Base-by-base conservation (phyloP, 305 asterid genomes). In the Fraxinus velutina region DNA sequence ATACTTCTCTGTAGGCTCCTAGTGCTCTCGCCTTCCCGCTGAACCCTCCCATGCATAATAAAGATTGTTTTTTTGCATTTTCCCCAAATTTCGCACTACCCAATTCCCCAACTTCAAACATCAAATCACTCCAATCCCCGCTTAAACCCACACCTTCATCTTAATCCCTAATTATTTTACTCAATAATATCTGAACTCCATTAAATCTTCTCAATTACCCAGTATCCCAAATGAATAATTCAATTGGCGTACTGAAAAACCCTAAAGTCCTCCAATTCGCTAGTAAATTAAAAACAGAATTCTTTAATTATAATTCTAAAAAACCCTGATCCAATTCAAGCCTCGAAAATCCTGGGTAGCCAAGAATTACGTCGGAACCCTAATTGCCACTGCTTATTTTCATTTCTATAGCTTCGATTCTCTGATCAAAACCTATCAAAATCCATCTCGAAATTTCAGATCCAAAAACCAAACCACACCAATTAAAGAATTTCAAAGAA, bases 41-140 rank as follows among this genome's bases (percentile, higher is more conserved):
- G 84, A 60, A 74, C 79, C 86, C 86, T 85, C 88, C 88, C 88
- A 88, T 68, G 90, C 91, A 88, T 88, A 88, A 85, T 83, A 84
- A 29, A 80, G 83, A 42, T 75, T 84, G 82, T 47, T 85, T 82
- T 68, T 15, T 34, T 9, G 88, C 91, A 88, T 88, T 83, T 86
- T 86, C 88, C 80, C 88, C 85, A 78, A 81, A 79, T 78, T 60
- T 22, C 29, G 77, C 79, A 27, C 87, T 55, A 21, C 86, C 80
- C 27, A 55, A 77, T 39, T 27, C 42, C 24, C 82, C 70, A 36
- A 55, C 39, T 62, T 52, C 86, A 73, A 86, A 81, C 88, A 86
- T 82, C 86, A 84, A 88, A 76, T 37, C 75, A 27, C 39, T 81
- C 36, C 64, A 77, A 24, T 36, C 76, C 81, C 76, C 52, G 24